Percentiles rank a stretch among this genome's conserved stretches.
Evolutionary conservation across 257 asterid species (phyloP).

Genomic region (Penstemon eatonii): DNA sequence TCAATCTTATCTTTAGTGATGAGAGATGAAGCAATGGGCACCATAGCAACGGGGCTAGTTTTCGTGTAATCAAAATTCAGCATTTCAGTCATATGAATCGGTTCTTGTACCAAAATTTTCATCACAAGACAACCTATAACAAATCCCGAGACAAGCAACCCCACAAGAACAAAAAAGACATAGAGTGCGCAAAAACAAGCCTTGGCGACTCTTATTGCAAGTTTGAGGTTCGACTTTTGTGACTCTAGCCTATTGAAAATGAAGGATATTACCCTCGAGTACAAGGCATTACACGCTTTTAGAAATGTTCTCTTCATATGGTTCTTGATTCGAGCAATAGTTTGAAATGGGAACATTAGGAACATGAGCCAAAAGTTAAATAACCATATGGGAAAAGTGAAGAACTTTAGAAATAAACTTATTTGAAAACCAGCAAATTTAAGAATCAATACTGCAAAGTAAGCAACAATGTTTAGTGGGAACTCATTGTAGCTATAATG

Average conservation of each 20-base stretch:
- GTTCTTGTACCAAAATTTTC: slow-evolving; percentile 46
- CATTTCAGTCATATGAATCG: slow-evolving; percentile 43
- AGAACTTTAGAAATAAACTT: slow-evolving; percentile 35
- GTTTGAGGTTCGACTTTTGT: slow-evolving; percentile 32
- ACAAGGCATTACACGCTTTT: slow-evolving; percentile 28
- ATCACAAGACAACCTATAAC: slow-evolving; percentile 35
- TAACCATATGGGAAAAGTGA: slow-evolving; percentile 43
- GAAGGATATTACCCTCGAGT: slow-evolving; percentile 28
- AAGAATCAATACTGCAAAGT: slow-evolving; percentile 28
- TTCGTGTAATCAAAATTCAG: slow-evolving; percentile 64
- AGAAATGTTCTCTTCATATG: slow-evolving; percentile 34
- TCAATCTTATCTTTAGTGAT: slow-evolving; percentile 4
- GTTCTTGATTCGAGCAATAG: slow-evolving; percentile 30
- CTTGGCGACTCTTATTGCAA: slow-evolving; percentile 41
- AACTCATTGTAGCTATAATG: slow-evolving; percentile 21
- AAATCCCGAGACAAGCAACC: slow-evolving; percentile 44
- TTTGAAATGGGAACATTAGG: slow-evolving; percentile 44
- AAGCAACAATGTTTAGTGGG: slow-evolving; percentile 35
- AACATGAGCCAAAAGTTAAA: slow-evolving; percentile 37
- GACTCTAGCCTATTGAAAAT: slow-evolving; percentile 30
- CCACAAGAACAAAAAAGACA: slow-evolving; percentile 47
- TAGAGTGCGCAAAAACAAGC: slow-evolving; percentile 42
- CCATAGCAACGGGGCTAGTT: slow-evolving; percentile 51
- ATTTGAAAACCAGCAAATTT: slow-evolving; percentile 46
- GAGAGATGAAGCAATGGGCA: slow-evolving; percentile 37